phyloP scores from a whole-genome alignment of 2,329 filamentous ascomycete species.

The Eurotiales sp. region DNA sequence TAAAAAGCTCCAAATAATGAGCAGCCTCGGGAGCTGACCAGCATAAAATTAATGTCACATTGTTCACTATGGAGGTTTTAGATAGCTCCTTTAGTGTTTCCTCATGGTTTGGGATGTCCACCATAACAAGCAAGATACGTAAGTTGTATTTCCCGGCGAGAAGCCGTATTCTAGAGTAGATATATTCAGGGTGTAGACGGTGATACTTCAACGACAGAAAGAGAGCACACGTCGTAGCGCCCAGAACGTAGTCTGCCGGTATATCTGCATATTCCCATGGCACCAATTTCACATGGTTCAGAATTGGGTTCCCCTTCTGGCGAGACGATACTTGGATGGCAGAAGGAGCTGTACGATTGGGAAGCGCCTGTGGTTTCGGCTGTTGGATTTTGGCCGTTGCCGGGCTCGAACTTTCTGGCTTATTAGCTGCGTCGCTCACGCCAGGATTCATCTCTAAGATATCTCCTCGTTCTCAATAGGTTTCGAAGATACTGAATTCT shows the following conservation, averaged over 20 bases:
- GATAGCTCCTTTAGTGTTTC: constrained; percentile 83
- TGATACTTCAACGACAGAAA: constrained; percentile 97
- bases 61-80: constrained; percentile 89
- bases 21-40: constrained; percentile 94
- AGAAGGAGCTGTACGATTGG: constrained; percentile 63
- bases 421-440: not conserved
- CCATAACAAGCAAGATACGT: constrained; percentile 81
- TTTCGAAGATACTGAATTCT: not conserved
- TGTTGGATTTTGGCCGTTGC: constrained; percentile 64
- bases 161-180: constrained; percentile 85
- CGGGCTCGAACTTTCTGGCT: not conserved
- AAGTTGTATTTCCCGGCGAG: constrained; percentile 83
- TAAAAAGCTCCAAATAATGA: constrained; percentile 91
- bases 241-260: constrained; percentile 88
- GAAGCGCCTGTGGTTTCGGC: constrained; percentile 81
- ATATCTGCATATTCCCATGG: constrained; percentile 98
- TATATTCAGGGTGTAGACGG: constrained; percentile 93
- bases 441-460: not conserved
- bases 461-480: not conserved
- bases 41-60: constrained; percentile 85
- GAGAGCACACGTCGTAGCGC: constrained; percentile 80
- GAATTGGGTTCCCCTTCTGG: constrained; percentile 91
- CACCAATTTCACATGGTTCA: constrained; percentile 74
- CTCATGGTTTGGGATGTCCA: constrained; percentile 93
- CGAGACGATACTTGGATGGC: constrained; percentile 85